Percentiles rank a stretch among this genome's conserved stretches.
Conservation (phyloP, 805 yeast species). For the Barnettozyma pratensis region DNA sequence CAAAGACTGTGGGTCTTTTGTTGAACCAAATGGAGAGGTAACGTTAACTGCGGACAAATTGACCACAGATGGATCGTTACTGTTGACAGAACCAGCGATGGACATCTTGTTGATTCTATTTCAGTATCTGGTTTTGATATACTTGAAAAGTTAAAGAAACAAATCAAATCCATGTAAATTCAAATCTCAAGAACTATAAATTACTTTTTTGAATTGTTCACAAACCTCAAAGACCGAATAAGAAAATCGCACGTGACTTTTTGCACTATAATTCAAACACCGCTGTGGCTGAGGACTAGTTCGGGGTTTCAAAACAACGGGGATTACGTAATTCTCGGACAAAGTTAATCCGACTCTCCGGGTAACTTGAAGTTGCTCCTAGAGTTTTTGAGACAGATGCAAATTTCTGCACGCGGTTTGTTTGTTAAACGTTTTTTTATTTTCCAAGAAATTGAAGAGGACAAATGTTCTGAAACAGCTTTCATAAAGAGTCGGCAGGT, state of each 20-base stretch:
- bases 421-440: no score
- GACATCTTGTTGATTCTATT: conserved; percentile 10
- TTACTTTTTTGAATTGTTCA: neutral
- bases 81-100: conserved; percentile 18
- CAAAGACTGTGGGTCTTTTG: conserved; percentile 50
- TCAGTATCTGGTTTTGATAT: no score
- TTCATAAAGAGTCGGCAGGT: no score
- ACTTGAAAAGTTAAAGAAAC: neutral
- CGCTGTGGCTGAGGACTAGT: conserved; percentile 1
- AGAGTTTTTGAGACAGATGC: no score
- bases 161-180: neutral
- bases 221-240: conserved; percentile 5
- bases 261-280: neutral
- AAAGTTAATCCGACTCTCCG: no score
- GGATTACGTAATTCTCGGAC: neutral
- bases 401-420: no score
- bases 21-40: conserved; percentile 54
- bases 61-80: conserved; percentile 16
- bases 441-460: no score
- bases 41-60: conserved; percentile 34
- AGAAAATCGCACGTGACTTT: conserved; percentile 7
- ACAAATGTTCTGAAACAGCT: no score
- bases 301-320: no score
- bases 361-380: no score
- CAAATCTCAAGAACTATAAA: neutral